Base-by-base conservation (phyloP, 257 asterid species). In the Penstemon eatonii region DNA sequence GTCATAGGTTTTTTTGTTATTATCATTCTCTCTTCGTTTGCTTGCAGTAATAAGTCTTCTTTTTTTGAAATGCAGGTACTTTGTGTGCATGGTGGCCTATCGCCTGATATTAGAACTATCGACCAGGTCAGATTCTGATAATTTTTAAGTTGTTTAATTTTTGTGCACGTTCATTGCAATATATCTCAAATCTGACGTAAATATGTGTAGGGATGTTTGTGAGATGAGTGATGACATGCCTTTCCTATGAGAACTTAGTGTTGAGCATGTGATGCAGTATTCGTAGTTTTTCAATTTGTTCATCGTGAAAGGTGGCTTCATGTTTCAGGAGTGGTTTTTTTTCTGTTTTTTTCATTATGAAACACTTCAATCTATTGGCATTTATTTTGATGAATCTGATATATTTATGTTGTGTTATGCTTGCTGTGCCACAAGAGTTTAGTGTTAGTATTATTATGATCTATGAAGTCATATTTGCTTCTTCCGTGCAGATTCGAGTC, bases 51-150 rank as follows among this genome's bases (percentile, higher is more conserved):
- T 73, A 44, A 45, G 49, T 11, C 54, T 45, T 25, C 50, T 53
- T 53, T 59, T 33, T 63, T 71, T 67, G 77, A 41, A 60, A 54
- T 78, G 52, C 88, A 94, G 99, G 99, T 94, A 53, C 85, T 94
- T 56, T 94, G 99, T 69, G 99, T 94, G 68, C 99, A 94, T 57
- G 99, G 99, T 78, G 99, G 99, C 55, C 87, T 94, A 74, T 94
- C 99, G 53, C 99, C 99, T 68, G 99, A 94, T 71, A 70, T 94
- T 75, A 89, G 99, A 87, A 88, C 96, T 77, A 58, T 94, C 18
- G 99, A 94, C 73, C 99, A 91, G 99, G 99, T 91, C 58, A 62
- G 80, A 54, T 70, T 66, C 45, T 60, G 49, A 36, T 60, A 64
- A 15, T 74, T 52, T 42, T 41, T 10, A 25, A 8, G 18, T 44